Percentiles rank a stretch among this genome's conserved stretches.
Evolutionary conservation across 805 yeast genomes (phyloP).

Genomic region (Metahyphopichia silvanorum): DNA sequence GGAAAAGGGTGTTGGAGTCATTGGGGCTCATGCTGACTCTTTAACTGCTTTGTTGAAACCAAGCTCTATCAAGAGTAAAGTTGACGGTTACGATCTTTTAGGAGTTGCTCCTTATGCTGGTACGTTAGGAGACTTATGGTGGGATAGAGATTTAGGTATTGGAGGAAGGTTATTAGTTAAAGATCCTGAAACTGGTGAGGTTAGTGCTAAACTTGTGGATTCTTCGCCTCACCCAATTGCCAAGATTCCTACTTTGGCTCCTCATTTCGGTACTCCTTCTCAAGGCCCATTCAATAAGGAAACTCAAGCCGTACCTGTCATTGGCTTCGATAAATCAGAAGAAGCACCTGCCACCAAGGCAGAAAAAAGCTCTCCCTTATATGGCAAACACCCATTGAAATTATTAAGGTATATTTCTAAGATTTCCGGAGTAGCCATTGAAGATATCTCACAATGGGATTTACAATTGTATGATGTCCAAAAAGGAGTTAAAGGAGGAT

Average conservation of each 20-base stretch:
- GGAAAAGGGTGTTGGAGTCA: conserved; percentile 61
- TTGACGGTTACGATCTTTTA: conserved; percentile 72
- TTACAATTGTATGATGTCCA: conserved; percentile 81
- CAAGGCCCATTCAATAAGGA: conserved; percentile 73
- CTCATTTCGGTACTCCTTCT: conserved; percentile 76
- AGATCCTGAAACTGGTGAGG: conserved; percentile 21
- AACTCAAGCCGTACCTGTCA: conserved; percentile 73
- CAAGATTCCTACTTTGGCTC: conserved; percentile 80
- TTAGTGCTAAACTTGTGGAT: conserved; percentile 46
- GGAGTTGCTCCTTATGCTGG: conserved; percentile 89
- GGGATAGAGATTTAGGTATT: conserved; percentile 83
- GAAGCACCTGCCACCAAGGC: conserved; percentile 53
- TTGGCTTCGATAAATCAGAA: conserved; percentile 49
- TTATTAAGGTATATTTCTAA: conserved; percentile 68
- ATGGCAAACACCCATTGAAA: conserved; percentile 64
- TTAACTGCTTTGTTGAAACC: conserved; percentile 72
- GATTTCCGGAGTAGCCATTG: conserved; percentile 54
- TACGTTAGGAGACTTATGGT: conserved; percentile 61
- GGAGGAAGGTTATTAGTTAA: conserved; percentile 73
- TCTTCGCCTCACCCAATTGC: conserved; percentile 72
- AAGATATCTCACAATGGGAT: conserved; percentile 66
- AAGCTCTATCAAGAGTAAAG: conserved; percentile 51
- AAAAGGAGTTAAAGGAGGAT: conserved; percentile 74
- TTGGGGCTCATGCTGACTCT: conserved; percentile 77
- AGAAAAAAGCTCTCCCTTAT: conserved; percentile 61